Conservation (phyloP, 225 moss, liverwort and hornwort genomes). For the Marchantia polymorpha region DNA sequence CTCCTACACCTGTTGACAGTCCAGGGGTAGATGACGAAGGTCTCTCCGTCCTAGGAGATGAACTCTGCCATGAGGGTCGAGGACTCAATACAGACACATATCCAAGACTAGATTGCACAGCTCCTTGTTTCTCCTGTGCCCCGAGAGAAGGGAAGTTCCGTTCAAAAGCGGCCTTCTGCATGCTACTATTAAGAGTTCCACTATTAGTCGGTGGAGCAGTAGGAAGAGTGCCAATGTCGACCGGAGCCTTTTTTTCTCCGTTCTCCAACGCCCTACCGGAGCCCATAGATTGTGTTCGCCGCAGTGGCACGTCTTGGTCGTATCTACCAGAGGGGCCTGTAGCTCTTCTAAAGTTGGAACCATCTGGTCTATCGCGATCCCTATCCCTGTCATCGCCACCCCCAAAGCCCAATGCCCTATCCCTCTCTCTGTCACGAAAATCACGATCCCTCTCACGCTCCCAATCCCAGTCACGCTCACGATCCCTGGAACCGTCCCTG, state of each 20-base stretch:
- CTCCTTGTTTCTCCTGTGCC: constrained; percentile 79
- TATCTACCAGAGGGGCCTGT: constrained; percentile 63
- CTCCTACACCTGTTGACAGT: constrained; percentile 43
- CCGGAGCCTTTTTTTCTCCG: constrained; percentile 78
- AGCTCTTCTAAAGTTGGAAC: constrained; percentile 69
- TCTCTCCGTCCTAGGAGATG: constrained; percentile 84
- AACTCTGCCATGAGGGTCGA: constrained; percentile 88
- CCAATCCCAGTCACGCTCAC: constrained; percentile 99
- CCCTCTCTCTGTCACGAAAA: constrained; percentile 68
- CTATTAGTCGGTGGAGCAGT: constrained; percentile 80
- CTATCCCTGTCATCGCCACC: constrained; percentile 73
- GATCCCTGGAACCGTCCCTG: constrained; percentile 57
- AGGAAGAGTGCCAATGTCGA: constrained; percentile 56
- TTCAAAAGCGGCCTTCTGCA: constrained; percentile 97
- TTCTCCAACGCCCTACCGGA: constrained; percentile 79
- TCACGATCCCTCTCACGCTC: constrained; percentile 73
- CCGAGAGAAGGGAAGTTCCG: constrained; percentile 97
- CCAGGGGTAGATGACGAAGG: constrained; percentile 68
- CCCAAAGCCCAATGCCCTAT: constrained; percentile 84
- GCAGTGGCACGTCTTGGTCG: constrained; percentile 58
- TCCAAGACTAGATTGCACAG: constrained; percentile 70
- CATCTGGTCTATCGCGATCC: constrained; percentile 70
- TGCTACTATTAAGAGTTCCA: constrained; percentile 91
- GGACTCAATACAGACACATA: constrained; percentile 75
- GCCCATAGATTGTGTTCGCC: constrained; percentile 91